These are phyloP conservation scores for Schwanniomyces vanrijiae DNA, from an alignment of 805 yeast species.

Conservation along the genomic window DNA sequence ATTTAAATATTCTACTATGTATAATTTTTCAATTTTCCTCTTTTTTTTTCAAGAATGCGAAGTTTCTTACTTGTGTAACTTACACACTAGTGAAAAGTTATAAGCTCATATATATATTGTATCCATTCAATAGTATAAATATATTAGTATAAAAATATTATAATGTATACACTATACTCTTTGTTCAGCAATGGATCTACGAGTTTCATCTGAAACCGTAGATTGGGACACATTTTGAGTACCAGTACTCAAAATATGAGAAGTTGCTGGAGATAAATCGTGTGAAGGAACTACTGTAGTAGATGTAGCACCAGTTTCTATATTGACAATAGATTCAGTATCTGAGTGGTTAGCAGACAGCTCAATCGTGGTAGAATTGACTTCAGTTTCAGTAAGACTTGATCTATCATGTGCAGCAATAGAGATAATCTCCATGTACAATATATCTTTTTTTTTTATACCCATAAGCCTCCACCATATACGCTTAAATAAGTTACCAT, in stretches of 20 bases:
- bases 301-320: background rate
- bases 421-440: conserved; percentile 20
- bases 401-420: background rate
- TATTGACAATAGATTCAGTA: background rate
- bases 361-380: no score
- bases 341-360: background rate
- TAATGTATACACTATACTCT: conserved; percentile 6
- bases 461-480: conserved; percentile 62
- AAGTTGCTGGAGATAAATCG: background rate
- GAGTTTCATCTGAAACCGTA: conserved; percentile 2
- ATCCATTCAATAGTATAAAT: background rate
- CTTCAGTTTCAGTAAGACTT: background rate
- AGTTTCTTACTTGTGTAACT: background rate
- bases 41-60: conserved; percentile 1
- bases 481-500: conserved; percentile 26
- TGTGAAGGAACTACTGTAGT: conserved; percentile 3
- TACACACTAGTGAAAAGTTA: background rate
- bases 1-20: background rate
- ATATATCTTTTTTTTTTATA: conserved; percentile 45
- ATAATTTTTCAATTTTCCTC: background rate
- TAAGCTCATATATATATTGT: background rate
- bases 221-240: background rate
- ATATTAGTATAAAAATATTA: background rate
- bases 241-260: background rate
- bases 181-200: conserved; percentile 20